Evolutionary conservation across 2,329 filamentous ascomycete genomes (phyloP).

Genomic region (Cryphonectria naterciae): DNA sequence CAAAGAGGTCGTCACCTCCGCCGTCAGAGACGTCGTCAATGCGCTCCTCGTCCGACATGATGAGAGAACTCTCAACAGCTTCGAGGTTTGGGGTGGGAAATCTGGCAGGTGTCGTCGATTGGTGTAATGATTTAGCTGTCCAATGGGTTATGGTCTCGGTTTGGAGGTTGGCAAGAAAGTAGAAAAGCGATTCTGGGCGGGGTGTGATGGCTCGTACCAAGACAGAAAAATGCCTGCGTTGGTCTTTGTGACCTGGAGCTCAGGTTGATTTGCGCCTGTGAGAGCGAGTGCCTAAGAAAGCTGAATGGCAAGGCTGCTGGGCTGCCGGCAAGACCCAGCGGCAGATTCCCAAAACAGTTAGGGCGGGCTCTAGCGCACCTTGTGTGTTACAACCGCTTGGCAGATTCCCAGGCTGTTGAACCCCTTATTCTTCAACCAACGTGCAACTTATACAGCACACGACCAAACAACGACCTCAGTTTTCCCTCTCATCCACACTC

Average conservation of each 20-base stretch:
- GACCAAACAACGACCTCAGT: slow-evolving; percentile 9
- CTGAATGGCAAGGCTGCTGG: slow-evolving; percentile 13
- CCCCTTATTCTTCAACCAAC: slow-evolving; percentile 15
- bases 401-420: slow-evolving; percentile 14
- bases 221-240: neutral
- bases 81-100: neutral
- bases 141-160: neutral
- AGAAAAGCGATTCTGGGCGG: neutral
- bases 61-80: slow-evolving; percentile 18
- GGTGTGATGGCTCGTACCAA: too few relatives aligned
- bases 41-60: slow-evolving; percentile 61
- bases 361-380: slow-evolving; percentile 9
- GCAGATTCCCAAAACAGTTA: slow-evolving; percentile 11
- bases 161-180: neutral
- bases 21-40: slow-evolving; percentile 54
- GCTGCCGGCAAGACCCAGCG: neutral
- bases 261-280: neutral
- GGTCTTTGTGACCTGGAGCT: neutral
- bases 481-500: neutral
- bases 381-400: slow-evolving; percentile 14
- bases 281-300: neutral
- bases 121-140: neutral
- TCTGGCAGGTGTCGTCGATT: too few relatives aligned
- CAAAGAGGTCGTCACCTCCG: slow-evolving; percentile 65
- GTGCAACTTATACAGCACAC: slow-evolving; percentile 15